Percentiles rank a stretch among this genome's conserved stretches.
Evolutionary conservation across 148 eudicot genomes (phyloP).

Genomic region (Silene latifolia): DNA sequence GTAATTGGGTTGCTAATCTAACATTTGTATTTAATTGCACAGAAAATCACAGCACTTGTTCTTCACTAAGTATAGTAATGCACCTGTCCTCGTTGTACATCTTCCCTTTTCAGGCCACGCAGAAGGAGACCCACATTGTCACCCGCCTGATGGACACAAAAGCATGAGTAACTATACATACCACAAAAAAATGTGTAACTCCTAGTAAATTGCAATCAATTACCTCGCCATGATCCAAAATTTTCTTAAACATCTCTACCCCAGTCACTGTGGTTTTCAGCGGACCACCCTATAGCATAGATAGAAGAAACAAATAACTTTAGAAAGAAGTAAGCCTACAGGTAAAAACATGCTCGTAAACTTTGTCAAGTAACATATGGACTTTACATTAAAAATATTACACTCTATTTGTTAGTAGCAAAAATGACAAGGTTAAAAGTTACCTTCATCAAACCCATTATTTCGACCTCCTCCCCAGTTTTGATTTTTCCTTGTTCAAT

Average conservation of each 20-base stretch:
- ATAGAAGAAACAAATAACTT: not conserved
- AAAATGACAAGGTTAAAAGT: conserved; percentile 6
- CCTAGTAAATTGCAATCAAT: conserved; percentile 18
- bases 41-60: not conserved
- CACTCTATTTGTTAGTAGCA: not conserved
- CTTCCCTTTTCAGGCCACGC: conserved; percentile 89
- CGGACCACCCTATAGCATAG: conserved; percentile 53
- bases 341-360: not conserved
- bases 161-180: not conserved
- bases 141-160: conserved; percentile 61
- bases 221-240: conserved; percentile 81
- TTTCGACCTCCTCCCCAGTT: conserved; percentile 89
- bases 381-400: not conserved
- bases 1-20: not conserved
- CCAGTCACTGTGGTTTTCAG: conserved; percentile 81
- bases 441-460: conserved; percentile 81
- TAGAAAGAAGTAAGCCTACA: not conserved
- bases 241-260: conserved; percentile 97
- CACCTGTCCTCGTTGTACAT: conserved; percentile 85
- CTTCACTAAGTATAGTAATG: not conserved
- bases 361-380: not conserved
- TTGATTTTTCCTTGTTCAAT: conserved; percentile 87
- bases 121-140: conserved; percentile 97
- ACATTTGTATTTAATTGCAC: not conserved
- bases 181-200: not conserved